These are phyloP conservation scores for Mucor circinelloides DNA, from an alignment of 371 early-diverging fungal genomes.

Conservation along the genomic window DNA sequence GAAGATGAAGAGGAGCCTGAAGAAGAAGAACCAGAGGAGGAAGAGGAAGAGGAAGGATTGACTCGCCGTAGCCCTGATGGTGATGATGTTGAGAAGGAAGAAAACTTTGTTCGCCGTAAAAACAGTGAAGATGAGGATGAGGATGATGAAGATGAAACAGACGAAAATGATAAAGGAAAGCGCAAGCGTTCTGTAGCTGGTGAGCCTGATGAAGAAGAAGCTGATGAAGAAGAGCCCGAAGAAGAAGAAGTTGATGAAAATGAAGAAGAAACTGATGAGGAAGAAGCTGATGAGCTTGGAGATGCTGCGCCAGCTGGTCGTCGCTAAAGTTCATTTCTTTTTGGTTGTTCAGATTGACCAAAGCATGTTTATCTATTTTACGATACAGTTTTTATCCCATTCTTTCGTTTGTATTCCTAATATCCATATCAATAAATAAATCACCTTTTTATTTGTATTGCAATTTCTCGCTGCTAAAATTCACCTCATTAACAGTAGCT, in stretches of 20 bases:
- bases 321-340: background rate
- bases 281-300: constrained; percentile 2
- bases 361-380: background rate
- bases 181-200: background rate
- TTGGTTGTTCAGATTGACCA: background rate
- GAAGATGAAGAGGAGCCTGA: background rate
- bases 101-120: background rate
- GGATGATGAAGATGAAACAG: background rate
- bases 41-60: background rate
- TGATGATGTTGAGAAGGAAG: background rate
- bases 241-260: background rate
- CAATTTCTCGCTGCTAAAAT: background rate
- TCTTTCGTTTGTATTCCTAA: background rate
- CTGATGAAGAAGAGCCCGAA: background rate
- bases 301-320: background rate
- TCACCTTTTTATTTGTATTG: background rate
- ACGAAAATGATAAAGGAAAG: background rate
- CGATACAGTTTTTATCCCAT: background rate
- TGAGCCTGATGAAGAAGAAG: background rate
- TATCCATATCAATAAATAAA: background rate
- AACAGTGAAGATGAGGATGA: background rate
- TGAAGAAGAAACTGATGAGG: background rate
- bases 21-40: background rate
- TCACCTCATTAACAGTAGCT: too few relatives aligned
- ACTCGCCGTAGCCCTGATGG: background rate